Evolutionary conservation across 352 stramenopile genomes (phyloP).

Genomic region (Phytopythium cucurbitacearum): DNA sequence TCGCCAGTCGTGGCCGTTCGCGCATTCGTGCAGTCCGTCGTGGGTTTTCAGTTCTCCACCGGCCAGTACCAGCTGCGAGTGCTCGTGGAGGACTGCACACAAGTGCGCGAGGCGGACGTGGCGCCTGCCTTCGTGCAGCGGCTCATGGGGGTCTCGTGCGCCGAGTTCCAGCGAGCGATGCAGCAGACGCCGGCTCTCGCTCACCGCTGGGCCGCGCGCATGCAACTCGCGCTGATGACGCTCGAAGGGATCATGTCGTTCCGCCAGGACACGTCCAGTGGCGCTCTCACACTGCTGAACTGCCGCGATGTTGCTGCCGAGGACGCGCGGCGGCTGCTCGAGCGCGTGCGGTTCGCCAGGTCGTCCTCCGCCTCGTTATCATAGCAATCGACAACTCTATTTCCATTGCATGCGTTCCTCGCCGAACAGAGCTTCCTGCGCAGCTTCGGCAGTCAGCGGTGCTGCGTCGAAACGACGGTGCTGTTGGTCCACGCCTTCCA

Average conservation of each 20-base stretch:
- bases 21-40: slow-evolving; percentile 78
- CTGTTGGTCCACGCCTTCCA: neutral
- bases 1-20: slow-evolving; percentile 37
- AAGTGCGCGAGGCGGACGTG: slow-evolving; percentile 40
- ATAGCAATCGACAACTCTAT: neutral
- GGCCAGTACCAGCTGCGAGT: slow-evolving; percentile 68
- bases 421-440: no score
- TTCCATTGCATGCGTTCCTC: neutral
- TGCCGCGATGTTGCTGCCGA: slow-evolving; percentile 37
- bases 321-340: slow-evolving; percentile 39
- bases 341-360: slow-evolving; percentile 24
- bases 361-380: slow-evolving; percentile 1
- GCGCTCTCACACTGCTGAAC: slow-evolving; percentile 41
- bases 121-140: slow-evolving; percentile 50
- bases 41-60: slow-evolving; percentile 76
- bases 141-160: slow-evolving; percentile 75
- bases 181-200: slow-evolving; percentile 47
- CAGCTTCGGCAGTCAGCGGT: no score
- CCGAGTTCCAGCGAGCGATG: slow-evolving; percentile 69
- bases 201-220: slow-evolving; percentile 57
- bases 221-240: slow-evolving; percentile 81
- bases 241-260: slow-evolving; percentile 77
- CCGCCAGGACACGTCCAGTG: slow-evolving; percentile 18
- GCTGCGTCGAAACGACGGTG: no score
- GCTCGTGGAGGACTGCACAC: slow-evolving; percentile 75